phyloP scores from a whole-genome alignment of 257 asterid species.

The Osmanthus fragrans region DNA sequence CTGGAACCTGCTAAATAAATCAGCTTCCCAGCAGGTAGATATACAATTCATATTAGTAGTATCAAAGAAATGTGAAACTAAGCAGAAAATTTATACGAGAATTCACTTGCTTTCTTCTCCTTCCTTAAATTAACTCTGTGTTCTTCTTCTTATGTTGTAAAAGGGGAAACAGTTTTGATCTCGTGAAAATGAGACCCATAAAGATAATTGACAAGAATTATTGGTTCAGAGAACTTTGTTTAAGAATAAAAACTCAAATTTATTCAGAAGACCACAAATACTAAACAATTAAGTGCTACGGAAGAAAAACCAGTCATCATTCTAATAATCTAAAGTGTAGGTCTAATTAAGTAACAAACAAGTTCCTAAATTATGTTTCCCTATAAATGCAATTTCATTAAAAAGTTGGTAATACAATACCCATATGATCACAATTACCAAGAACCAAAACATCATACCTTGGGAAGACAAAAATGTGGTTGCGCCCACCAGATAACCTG shows the following conservation, averaged over 20 bases:
- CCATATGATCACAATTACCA: slow-evolving; percentile 9
- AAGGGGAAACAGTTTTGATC: background rate
- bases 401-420: background rate
- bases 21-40: background rate
- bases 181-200: background rate
- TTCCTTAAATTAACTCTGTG: background rate
- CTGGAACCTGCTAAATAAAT: background rate
- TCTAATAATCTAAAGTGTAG: background rate
- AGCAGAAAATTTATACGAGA: background rate
- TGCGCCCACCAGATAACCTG: slow-evolving; percentile 89
- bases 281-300: background rate
- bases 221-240: background rate
- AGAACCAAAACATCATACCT: slow-evolving; percentile 46
- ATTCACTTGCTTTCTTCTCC: background rate
- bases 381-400: background rate
- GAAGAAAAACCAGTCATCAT: background rate
- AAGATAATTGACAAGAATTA: background rate
- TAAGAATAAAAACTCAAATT: background rate
- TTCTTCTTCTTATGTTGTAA: background rate
- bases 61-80: background rate
- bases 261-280: background rate
- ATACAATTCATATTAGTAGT: background rate
- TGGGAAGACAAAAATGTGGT: slow-evolving; percentile 91
- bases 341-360: background rate
- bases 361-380: slow-evolving; percentile 2